Conservation (phyloP, 306 rosid species). For the Vigna reflexopilosa region DNA sequence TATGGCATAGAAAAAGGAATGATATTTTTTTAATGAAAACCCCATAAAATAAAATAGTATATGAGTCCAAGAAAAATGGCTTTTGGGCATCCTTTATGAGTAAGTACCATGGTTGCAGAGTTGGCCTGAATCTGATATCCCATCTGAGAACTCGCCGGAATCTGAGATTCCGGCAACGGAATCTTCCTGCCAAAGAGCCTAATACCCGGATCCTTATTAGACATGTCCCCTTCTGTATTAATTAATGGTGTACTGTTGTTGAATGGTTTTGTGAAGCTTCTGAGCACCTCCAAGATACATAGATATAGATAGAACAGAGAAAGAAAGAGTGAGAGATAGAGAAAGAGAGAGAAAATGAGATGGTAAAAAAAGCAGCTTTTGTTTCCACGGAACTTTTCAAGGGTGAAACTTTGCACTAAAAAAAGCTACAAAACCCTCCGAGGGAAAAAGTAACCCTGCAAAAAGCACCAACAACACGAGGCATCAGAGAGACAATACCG, state of each 20-base stretch:
- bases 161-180: conserved; percentile 56
- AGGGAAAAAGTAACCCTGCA: conserved; percentile 48
- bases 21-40: not conserved
- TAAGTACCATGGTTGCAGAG: conserved; percentile 50
- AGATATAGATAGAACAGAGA: conserved; percentile 39
- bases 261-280: conserved; percentile 27
- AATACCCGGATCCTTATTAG: conserved; percentile 55
- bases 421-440: conserved; percentile 34
- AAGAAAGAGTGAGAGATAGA: conserved; percentile 32
- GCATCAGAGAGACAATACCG: conserved; percentile 29
- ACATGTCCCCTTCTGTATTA: conserved; percentile 40
- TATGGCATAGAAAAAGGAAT: not conserved
- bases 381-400: conserved; percentile 39
- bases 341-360: not conserved
- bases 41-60: not conserved
- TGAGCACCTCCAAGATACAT: conserved; percentile 23
- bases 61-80: not conserved
- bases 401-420: conserved; percentile 39
- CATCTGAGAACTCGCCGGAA: conserved; percentile 42
- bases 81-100: not conserved
- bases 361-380: conserved; percentile 30
- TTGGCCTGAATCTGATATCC: conserved; percentile 50
- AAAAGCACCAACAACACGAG: conserved; percentile 55
- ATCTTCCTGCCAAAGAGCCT: conserved; percentile 78
- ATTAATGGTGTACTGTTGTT: conserved; percentile 3